A percentile compares a stretch with the other conserved stretches of the same genome.
Evolutionary conservation across 495 filamentous ascomycete genomes (phyloP).

Genomic region (Penicillium samsonianum): DNA sequence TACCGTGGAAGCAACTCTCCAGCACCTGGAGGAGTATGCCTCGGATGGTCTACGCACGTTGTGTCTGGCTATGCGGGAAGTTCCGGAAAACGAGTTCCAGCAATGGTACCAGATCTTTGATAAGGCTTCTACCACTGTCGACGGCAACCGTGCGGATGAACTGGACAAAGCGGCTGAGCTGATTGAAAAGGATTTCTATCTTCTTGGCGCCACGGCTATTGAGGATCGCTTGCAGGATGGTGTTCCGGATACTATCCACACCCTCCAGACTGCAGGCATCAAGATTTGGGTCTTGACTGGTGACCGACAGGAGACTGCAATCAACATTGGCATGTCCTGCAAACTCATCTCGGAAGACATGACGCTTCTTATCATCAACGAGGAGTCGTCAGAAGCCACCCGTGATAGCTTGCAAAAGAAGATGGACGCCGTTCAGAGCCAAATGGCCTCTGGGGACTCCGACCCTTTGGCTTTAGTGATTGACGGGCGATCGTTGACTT

Average conservation of each 20-base stretch:
- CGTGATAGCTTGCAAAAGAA: constrained; percentile 90
- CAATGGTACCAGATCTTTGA: constrained; percentile 89
- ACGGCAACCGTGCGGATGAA: constrained; percentile 89
- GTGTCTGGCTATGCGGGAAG: constrained; percentile 91
- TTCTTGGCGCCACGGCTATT: constrained; percentile 95
- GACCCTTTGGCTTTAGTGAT: constrained; percentile 94
- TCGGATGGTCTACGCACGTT: constrained; percentile 94
- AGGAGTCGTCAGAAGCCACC: constrained; percentile 74
- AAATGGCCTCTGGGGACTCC: constrained; percentile 72
- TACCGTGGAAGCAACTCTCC: constrained; percentile 80
- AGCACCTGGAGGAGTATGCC: constrained; percentile 97
- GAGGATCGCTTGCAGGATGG: constrained; percentile 97
- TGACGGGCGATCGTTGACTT: constrained; percentile 93
- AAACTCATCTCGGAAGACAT: constrained; percentile 99
- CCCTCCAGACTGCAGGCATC: constrained; percentile 93
- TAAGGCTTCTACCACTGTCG: constrained; percentile 85
- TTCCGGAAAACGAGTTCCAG: constrained; percentile 86
- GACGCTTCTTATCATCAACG: constrained; percentile 95
- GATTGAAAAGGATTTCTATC: constrained; percentile 86
- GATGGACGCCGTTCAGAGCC: constrained; percentile 77
- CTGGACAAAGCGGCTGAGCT: constrained; percentile 96
- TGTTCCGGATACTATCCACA: constrained; percentile 98
- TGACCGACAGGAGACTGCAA: constrained; percentile 97
- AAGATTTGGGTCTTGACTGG: constrained; percentile 99
- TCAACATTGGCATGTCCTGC: constrained; percentile 99